Percentiles rank a stretch among this genome's conserved stretches.
phyloP scores from a whole-genome alignment of 164 flowering plant genomes.

The Chloranthus sessilifolius region DNA sequence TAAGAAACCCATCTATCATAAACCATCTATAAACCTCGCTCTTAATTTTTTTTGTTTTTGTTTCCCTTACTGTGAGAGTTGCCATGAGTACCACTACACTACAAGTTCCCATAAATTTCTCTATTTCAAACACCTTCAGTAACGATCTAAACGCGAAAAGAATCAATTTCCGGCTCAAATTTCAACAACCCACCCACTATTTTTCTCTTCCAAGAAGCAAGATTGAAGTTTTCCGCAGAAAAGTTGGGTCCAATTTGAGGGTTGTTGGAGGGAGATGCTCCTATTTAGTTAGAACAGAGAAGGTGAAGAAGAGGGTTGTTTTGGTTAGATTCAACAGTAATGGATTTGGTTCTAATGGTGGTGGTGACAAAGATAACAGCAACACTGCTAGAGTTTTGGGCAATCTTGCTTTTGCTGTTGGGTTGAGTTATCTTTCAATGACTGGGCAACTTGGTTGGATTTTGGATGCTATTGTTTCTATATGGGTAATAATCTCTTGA shows the following conservation, averaged over 20 bases:
- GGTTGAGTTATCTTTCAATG: slow-evolving; percentile 74
- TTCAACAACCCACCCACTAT: slow-evolving; percentile 8
- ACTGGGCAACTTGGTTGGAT: slow-evolving; percentile 93
- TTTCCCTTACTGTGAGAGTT: no score
- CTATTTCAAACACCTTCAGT: no score
- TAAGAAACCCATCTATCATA: no score
- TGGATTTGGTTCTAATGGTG: slow-evolving; percentile 62
- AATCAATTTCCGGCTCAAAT: slow-evolving; percentile 10
- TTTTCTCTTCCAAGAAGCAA: slow-evolving; percentile 11
- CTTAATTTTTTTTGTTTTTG: no score
- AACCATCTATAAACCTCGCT: no score
- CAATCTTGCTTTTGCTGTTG: slow-evolving; percentile 81
- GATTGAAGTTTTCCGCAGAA: background rate
- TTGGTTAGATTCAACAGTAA: slow-evolving; percentile 46
- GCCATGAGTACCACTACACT: no score
- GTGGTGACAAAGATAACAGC: slow-evolving; percentile 40
- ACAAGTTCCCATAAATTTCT: no score
- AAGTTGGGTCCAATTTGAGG: slow-evolving; percentile 9
- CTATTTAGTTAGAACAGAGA: slow-evolving; percentile 23
- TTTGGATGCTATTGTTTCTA: slow-evolving; percentile 86
- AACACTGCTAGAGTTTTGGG: slow-evolving; percentile 56
- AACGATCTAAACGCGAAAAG: no score
- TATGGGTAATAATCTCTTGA: slow-evolving; percentile 58
- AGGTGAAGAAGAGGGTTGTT: slow-evolving; percentile 39
- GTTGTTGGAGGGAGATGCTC: slow-evolving; percentile 17